Evolutionary conservation across 2,329 filamentous ascomycete species (phyloP).

Genomic region (Xylogone sp.): DNA sequence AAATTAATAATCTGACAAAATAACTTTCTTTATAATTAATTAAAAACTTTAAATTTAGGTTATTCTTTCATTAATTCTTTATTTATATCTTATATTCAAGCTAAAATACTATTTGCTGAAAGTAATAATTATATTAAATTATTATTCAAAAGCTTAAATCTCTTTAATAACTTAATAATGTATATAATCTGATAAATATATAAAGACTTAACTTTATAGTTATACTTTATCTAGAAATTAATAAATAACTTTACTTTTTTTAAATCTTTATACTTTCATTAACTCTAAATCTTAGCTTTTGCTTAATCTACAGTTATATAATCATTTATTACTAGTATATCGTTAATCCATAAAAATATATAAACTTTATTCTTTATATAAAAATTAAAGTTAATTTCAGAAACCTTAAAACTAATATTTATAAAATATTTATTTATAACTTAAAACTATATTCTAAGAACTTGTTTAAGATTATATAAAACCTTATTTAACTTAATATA

Average conservation of each 20-base stretch:
- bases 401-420: background rate
- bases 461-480: slow-evolving; percentile 1
- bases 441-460: background rate
- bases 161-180: background rate
- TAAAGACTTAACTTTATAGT: background rate
- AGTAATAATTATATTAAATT: background rate
- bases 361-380: background rate
- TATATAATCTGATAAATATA: background rate
- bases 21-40: background rate
- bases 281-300: background rate
- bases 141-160: background rate
- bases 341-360: background rate
- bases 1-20: background rate
- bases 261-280: slow-evolving; percentile 1
- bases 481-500: background rate
- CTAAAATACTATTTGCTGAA: background rate
- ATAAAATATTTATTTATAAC: background rate
- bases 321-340: background rate
- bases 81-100: too few relatives aligned
- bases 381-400: background rate
- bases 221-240: background rate
- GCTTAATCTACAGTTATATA: background rate
- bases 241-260: background rate
- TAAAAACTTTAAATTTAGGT: background rate
- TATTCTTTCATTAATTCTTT: background rate